Percentiles rank a stretch among this genome's conserved stretches.
These are phyloP conservation scores for Annona cherimola DNA, from an alignment of 164 flowering plant genomes.

Conservation along the genomic window DNA sequence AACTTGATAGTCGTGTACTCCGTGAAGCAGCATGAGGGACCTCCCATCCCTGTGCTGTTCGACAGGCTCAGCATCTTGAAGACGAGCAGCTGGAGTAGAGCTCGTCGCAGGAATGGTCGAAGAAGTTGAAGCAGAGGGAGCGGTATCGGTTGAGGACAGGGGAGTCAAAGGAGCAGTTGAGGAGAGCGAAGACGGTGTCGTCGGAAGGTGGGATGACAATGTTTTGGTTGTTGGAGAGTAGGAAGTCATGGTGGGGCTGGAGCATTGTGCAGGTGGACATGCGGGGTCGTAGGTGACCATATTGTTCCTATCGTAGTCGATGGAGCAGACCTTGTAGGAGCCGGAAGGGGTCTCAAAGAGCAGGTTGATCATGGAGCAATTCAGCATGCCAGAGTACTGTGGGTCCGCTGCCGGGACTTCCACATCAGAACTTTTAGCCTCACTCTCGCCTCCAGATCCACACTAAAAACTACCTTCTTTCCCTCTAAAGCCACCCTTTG, in stretches of 20 bases:
- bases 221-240: constrained; percentile 57
- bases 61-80: constrained; percentile 43
- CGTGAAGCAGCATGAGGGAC: constrained; percentile 77
- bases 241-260: constrained; percentile 76
- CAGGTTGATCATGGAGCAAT: constrained; percentile 54
- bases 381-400: constrained; percentile 56
- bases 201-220: constrained; percentile 63
- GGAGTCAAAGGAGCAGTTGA: constrained; percentile 88
- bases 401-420: too few relatives aligned
- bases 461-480: too few relatives aligned
- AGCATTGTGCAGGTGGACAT: constrained; percentile 85
- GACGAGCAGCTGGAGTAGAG: constrained; percentile 56
- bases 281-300: constrained; percentile 63
- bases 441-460: too few relatives aligned
- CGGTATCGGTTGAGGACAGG: constrained; percentile 73
- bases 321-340: constrained; percentile 62
- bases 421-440: too few relatives aligned
- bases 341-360: constrained; percentile 79
- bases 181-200: constrained; percentile 67
- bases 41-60: constrained; percentile 21
- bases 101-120: constrained; percentile 84
- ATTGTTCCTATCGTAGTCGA: constrained; percentile 53
- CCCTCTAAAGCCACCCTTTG: too few relatives aligned
- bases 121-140: constrained; percentile 69
- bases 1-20: constrained; percentile 53